A percentile compares a stretch with the other conserved stretches of the same genome.
These are phyloP conservation scores for Earliella scabrosa DNA, from an alignment of 1,284 basidiomycete species.

Conservation along the genomic window DNA sequence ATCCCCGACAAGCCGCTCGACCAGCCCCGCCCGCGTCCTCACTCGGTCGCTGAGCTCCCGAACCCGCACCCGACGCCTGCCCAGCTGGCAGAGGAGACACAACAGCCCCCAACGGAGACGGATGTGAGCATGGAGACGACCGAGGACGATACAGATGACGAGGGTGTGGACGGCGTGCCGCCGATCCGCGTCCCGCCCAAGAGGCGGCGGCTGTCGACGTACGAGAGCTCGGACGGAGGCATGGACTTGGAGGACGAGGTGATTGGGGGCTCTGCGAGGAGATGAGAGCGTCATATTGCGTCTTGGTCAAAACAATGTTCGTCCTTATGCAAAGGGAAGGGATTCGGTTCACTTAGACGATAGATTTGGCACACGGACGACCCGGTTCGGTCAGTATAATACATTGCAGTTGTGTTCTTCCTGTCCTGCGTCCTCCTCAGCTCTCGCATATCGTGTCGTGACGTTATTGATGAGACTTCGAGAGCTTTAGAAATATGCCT, in stretches of 20 bases:
- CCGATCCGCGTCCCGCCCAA: conserved; percentile 13
- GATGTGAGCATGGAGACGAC: conserved; percentile 8
- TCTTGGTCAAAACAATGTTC: too few relatives aligned
- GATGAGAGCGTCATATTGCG: conserved; percentile 6
- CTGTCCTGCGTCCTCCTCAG: too few relatives aligned
- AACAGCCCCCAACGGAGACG: not conserved
- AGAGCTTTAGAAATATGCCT: too few relatives aligned
- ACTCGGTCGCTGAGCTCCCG: conserved; percentile 17
- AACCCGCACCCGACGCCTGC: conserved; percentile 19
- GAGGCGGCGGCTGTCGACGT: conserved; percentile 42
- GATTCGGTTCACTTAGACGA: too few relatives aligned
- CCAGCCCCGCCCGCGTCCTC: conserved; percentile 21
- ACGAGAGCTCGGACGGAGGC: conserved; percentile 46
- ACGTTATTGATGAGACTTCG: too few relatives aligned
- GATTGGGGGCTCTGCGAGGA: conserved; percentile 42
- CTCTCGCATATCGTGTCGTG: too few relatives aligned
- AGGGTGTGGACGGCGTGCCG: conserved; percentile 22
- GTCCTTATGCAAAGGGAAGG: too few relatives aligned
- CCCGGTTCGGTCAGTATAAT: too few relatives aligned
- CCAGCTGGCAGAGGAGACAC: conserved; percentile 11
- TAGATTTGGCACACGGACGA: too few relatives aligned
- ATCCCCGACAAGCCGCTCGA: conserved; percentile 67
- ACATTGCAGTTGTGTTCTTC: too few relatives aligned
- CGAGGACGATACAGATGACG: conserved; percentile 27
- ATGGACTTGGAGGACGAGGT: conserved; percentile 47